Evolutionary conservation across 768 basidiomycete species (phyloP), one percentile per base, ranked within the genome.

Genomic region (Dendrothele bispora): DNA sequence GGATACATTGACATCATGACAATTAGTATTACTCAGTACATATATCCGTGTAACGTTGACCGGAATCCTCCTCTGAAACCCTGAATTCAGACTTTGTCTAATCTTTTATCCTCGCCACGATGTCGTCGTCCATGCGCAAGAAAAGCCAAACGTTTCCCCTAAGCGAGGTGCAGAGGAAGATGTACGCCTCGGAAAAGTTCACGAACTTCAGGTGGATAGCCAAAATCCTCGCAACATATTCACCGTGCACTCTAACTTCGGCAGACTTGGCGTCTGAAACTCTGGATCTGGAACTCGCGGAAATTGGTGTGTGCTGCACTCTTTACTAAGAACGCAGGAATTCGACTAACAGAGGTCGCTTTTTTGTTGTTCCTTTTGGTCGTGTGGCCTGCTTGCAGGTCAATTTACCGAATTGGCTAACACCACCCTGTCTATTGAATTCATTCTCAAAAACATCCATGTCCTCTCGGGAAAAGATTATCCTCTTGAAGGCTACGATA

Each of bases 381-480:
- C n/a, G n/a, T n/a, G n/a, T n/a, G n/a, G n/a, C n/a, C n/a, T n/a
- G n/a, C n/a, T n/a, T n/a, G n/a, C n/a, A 71, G 78, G 80, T 12
- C 76, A 83, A 64, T 83, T 81, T 58, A 74, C 79, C 6, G 79
- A 83, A 56, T 39, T 79, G 6, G 72, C 72, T 1, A 77, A 82
- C 53, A 72, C 74, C 43, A 44, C 63, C 4, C 42, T 51, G 30
- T 67, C 75, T 17, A 61, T 74, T 25, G 59, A 65, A n/a, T 68
- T 71, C 52, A 56, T 83, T 11, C 70, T 78, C 49, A 46, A 67
- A 14, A 67, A 78, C 53, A 57, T 72, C 29, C 59, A 62, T 15
- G 49, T 54, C 17, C 63, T 82, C 10, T 58, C 66, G 25, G 62
- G 68, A 43, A 63, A 70, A 8, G 62, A 64, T 11, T 82, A 74